Evolutionary conservation across 345 rosid genomes (phyloP).

Genomic region (Eucalyptus sp.): DNA sequence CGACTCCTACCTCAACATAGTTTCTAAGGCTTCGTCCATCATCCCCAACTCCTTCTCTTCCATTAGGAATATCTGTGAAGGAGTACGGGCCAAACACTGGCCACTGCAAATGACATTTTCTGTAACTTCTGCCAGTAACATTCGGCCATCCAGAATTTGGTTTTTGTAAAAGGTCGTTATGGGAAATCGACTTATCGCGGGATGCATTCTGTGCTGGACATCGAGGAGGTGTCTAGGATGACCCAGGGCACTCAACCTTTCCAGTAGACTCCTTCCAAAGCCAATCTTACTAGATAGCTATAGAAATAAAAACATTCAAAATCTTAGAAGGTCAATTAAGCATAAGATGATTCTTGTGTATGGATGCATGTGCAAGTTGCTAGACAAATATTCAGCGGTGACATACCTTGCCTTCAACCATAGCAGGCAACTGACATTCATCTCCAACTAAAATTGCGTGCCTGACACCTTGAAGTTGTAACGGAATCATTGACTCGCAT

Average conservation of each 20-base stretch:
- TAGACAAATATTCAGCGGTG: not conserved
- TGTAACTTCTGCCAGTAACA: not conserved
- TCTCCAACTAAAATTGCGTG: constrained; percentile 1
- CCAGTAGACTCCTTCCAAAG: not conserved
- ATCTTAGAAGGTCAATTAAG: not conserved
- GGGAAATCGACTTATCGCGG: not conserved
- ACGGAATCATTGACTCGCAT: not conserved
- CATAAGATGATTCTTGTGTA: not conserved
- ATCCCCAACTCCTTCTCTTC: not conserved
- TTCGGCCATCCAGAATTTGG: not conserved
- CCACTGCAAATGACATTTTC: not conserved
- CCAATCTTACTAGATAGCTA: not conserved
- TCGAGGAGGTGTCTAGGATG: not conserved
- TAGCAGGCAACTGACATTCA: not conserved
- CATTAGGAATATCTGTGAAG: not conserved
- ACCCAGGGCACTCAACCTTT: not conserved
- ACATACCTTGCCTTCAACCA: not conserved
- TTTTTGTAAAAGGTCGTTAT: not conserved
- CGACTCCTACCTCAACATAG: not conserved
- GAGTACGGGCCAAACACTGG: not conserved
- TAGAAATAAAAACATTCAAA: not conserved
- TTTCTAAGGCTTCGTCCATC: not conserved
- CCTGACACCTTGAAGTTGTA: not conserved
- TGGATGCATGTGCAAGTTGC: not conserved
- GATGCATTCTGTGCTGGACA: not conserved